Evolutionary conservation across 306 rosid species (phyloP).

Genomic region (Cicer bijugum): DNA sequence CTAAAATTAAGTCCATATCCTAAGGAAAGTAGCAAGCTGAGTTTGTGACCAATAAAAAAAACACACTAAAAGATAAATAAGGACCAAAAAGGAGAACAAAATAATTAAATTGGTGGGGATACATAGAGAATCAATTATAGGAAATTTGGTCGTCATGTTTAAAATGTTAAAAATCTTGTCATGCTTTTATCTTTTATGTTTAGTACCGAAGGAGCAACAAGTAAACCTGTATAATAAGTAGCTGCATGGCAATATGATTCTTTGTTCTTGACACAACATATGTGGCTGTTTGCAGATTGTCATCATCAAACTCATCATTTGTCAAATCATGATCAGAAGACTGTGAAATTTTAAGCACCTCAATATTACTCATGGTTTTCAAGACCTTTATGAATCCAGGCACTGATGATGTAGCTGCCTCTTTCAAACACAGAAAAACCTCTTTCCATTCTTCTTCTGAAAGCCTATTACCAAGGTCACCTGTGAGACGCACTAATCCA

Average conservation of each 20-base stretch:
- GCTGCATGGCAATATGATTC: conserved; percentile 88
- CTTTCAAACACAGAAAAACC: conserved; percentile 77
- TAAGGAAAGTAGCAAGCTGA: conserved; percentile 6
- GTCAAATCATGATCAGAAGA: conserved; percentile 73
- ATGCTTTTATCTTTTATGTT: conserved; percentile 12
- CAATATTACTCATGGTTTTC: conserved; percentile 68
- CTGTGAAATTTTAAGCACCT: conserved; percentile 57
- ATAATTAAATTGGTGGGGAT: conserved; percentile 28
- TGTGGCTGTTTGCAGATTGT: conserved; percentile 78
- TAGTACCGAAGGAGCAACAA: conserved; percentile 43
- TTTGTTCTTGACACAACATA: conserved; percentile 83
- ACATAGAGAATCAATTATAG: conserved; percentile 26
- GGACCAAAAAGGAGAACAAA: not conserved
- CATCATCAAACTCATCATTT: conserved; percentile 81
- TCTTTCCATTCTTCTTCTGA: conserved; percentile 82
- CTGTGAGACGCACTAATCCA: conserved; percentile 74
- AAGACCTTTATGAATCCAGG: conserved; percentile 85
- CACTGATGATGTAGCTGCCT: conserved; percentile 72
- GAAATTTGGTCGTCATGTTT: conserved; percentile 15
- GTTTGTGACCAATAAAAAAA: not conserved
- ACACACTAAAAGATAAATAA: not conserved
- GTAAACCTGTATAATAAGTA: conserved; percentile 83
- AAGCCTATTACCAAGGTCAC: conserved; percentile 74
- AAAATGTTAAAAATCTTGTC: conserved; percentile 4
- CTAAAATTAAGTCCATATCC: not conserved